Evolutionary conservation across 108 stramenopile species (phyloP).

Genomic region (Cyclostephanos tholiformis): DNA sequence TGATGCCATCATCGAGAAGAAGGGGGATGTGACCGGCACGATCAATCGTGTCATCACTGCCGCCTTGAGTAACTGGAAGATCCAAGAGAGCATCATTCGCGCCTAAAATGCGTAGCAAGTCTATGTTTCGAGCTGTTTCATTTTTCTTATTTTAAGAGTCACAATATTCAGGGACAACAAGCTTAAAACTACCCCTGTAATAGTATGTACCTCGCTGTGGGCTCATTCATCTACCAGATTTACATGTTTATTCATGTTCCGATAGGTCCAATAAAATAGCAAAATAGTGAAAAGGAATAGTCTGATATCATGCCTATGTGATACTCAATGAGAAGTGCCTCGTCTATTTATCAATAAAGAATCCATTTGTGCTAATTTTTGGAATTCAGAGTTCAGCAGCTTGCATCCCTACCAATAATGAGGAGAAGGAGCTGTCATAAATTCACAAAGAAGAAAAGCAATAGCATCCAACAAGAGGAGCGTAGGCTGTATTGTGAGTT

Average conservation of each 20-base stretch:
- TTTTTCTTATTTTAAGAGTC: not conserved
- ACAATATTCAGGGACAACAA: not conserved
- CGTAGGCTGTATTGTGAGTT: no score
- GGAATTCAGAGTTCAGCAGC: no score
- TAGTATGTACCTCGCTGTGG: not conserved
- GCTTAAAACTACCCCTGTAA: not conserved
- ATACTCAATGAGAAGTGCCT: no score
- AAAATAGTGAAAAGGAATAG: not conserved
- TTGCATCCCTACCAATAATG: no score
- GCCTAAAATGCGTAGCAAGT: not conserved
- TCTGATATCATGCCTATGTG: not conserved
- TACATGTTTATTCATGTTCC: not conserved
- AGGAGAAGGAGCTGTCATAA: no score
- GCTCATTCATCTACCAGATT: no score
- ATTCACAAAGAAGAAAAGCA: no score
- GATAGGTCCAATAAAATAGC: not conserved
- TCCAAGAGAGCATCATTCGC: constrained; percentile 9
- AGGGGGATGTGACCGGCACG: constrained; percentile 8
- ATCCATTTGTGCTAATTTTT: no score
- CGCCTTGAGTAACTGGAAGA: constrained; percentile 45
- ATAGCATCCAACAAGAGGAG: no score
- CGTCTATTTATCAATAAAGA: no score
- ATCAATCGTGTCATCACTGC: constrained; percentile 44
- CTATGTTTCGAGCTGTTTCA: not conserved
- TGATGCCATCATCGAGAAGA: not conserved